These are phyloP conservation scores for Penicillium canescens DNA, from an alignment of 495 filamentous ascomycete species.

Conservation along the genomic window DNA sequence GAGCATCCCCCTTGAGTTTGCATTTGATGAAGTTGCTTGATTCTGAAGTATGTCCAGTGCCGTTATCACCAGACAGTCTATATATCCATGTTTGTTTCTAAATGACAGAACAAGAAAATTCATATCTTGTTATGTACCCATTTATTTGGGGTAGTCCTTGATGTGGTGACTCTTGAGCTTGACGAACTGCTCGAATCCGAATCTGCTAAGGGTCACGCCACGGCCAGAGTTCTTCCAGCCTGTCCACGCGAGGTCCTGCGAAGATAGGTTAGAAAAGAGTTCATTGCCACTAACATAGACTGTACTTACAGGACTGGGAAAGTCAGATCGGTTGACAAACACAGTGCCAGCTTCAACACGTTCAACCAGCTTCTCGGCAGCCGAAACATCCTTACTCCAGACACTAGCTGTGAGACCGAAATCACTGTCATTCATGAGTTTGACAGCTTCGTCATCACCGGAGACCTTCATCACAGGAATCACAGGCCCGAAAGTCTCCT, in stretches of 20 bases:
- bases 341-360: constrained; percentile 90
- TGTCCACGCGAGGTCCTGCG: constrained; percentile 91
- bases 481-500: constrained; percentile 92
- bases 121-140: not conserved
- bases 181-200: constrained; percentile 91
- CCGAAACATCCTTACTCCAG: constrained; percentile 84
- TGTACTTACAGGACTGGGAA: constrained; percentile 75
- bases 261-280: constrained; percentile 17
- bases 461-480: constrained; percentile 88
- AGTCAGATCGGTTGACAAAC: constrained; percentile 91
- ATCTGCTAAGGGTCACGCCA: constrained; percentile 81
- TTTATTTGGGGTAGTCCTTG: constrained; percentile 57
- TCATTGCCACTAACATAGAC: not conserved
- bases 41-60: no score
- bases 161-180: constrained; percentile 92
- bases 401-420: constrained; percentile 92
- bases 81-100: no score
- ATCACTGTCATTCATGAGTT: constrained; percentile 86
- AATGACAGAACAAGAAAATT: no score
- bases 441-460: constrained; percentile 74
- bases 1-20: no score
- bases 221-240: constrained; percentile 96
- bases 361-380: constrained; percentile 72
- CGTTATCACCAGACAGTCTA: no score
- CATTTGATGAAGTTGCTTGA: no score